Evolutionary conservation across 2,329 filamentous ascomycete species (phyloP), one percentile per base, ranked within the genome.

Genomic region (Calonectria leucothoes): DNA sequence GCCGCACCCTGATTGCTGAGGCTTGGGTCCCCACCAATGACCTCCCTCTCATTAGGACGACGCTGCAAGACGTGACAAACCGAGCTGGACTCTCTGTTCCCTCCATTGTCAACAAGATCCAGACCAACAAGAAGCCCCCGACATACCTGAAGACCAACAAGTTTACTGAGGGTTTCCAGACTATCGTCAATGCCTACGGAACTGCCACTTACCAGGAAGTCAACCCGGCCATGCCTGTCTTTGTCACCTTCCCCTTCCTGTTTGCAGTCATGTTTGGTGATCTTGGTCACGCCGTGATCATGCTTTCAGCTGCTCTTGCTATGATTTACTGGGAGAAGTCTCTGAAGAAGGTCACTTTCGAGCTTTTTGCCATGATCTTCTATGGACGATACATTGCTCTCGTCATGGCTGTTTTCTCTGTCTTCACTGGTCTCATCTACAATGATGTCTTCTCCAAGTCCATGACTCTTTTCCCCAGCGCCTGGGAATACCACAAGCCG

Each of bases 261-360:
- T 99, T 99, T 83, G 97, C 97, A 64, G 97, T 99, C 91, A 99
- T 99, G 97, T 99, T 99, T 83, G 97, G 97, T 88, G 97, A 99
- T 85, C 93, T 98, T 72, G 97, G 97, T 66, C 97, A 99, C 82
- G 97, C 96, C 77, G 85, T 93, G 77, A 94, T 99, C 84, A 98
- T 99, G 94, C 89, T 96, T 52, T 83, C 91, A 70, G 94, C 95
- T 71, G 94, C 97, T 17, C 82, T 92, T 70, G 95, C 95, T 71
- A 98, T 99, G 95, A 98, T 99, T 79, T 95, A 98, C 87, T 98
- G 93, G 90, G 97, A 99, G 86, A 96, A 95, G 87, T 93, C 94
- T 73, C 88, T 99, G 42, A 95, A 96, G 84, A 99, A 99, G 88
- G 93, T 98, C 71, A 89, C 87, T 0, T 97, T 98, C 82, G 97